Percentiles rank a stretch among this genome's conserved stretches.
Conservation (phyloP, 495 filamentous ascomycete genomes). For the Hypoxylon intermedium region DNA sequence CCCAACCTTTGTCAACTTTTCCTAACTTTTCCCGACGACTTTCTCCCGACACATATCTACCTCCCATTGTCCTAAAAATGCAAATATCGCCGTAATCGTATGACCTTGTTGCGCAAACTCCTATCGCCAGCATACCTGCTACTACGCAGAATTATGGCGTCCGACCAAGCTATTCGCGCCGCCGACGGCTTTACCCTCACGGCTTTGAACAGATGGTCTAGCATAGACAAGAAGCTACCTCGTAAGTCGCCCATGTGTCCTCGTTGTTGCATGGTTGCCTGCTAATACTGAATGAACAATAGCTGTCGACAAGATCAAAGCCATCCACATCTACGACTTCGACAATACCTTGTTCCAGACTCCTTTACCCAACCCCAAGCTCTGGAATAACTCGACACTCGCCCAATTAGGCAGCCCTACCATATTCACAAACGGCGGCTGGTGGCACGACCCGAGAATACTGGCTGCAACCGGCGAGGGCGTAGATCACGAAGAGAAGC, state of each 20-base stretch:
- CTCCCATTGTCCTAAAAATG: constrained; percentile 6
- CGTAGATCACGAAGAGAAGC: constrained; percentile 78
- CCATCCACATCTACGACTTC: constrained; percentile 96
- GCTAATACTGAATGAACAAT: constrained; percentile 7
- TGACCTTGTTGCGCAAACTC: constrained; percentile 11
- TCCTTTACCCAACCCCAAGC: constrained; percentile 83
- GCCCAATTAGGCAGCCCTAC: constrained; percentile 77
- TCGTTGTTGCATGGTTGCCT: constrained; percentile 7
- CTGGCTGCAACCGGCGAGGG: constrained; percentile 88
- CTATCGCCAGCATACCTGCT: background rate
- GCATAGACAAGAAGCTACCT: constrained; percentile 74
- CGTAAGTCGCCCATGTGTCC: constrained; percentile 34
- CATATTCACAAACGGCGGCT: constrained; percentile 83
- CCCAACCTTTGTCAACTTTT: background rate
- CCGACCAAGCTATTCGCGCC: constrained; percentile 21
- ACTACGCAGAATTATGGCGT: constrained; percentile 13
- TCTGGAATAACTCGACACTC: constrained; percentile 82
- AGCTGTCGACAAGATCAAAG: constrained; percentile 72
- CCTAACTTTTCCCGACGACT: background rate
- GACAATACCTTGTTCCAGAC: constrained; percentile 96
- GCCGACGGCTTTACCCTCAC: constrained; percentile 65
- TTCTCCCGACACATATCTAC: background rate
- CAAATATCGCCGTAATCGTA: constrained; percentile 17
- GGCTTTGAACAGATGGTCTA: constrained; percentile 80
- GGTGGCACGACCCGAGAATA: constrained; percentile 94